Evolutionary conservation across 805 yeast genomes (phyloP), one percentile per base, ranked within the genome.

Genomic region (Yarrowia yakushimensis): DNA sequence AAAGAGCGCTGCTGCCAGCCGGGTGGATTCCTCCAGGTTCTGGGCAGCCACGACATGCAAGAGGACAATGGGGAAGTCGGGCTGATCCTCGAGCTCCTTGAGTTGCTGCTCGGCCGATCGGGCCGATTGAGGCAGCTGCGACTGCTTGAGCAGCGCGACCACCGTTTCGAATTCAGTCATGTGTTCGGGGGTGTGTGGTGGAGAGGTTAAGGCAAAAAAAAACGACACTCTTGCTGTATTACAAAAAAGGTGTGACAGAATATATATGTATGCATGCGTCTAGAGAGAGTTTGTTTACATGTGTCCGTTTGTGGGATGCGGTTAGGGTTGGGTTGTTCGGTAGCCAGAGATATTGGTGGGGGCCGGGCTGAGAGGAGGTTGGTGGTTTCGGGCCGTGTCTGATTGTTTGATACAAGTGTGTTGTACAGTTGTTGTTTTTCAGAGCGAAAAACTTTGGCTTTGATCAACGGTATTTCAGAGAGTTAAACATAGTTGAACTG

Each of bases 1-100:
- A 74, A 87, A 91, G 60, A 96, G 77, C 0, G 97, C 90, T 18
- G 89, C 96, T 0, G 99, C 97, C 52, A 92, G 77, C 65, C 97
- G 80, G 0, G 87, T 82, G 1, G 88, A 77, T 5, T 73, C 71
- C 3, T 81, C 79, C 42, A 85, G 70, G 42, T 79, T 78, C 30
- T 78, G 70, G 15, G 87, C 80, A 4, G 96, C 90, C 33, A 91
- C 88, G 17, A 92, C 82, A 69, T 88, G 91, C 62, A 94, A 75
- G 37, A 94, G 75, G 30, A 85, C 82, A 50, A 90, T 76, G 9
- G 96, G 80, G 73, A 94, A 94, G 4, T 96, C 96, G 34, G 83
- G 83, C 59, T 79, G 79, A 1, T 73, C 65, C 70, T 94, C 98
- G 55, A 86, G 74, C 11, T 81, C 70, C 61, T 83, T 81, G 68